Conservation (phyloP, 805 yeast species). For the Komagataella pastoris region DNA sequence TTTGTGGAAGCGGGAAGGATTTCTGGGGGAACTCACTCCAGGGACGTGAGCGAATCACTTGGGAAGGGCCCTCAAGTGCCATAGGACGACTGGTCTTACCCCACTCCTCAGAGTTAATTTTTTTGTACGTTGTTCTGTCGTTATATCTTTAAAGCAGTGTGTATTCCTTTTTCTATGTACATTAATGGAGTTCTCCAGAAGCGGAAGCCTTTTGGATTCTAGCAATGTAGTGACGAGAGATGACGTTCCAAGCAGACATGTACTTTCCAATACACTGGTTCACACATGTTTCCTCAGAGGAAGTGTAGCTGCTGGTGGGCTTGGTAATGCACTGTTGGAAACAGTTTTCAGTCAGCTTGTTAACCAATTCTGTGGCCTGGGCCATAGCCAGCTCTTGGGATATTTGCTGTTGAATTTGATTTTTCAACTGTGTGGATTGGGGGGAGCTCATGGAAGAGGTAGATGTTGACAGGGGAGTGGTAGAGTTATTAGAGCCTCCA, state of each 20-base stretch:
- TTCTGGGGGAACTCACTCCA: neutral
- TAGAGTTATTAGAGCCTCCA: neutral
- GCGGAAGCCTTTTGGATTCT: slow-evolving; percentile 48
- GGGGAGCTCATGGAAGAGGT: slow-evolving; percentile 1
- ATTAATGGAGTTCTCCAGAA: neutral
- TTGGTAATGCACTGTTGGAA: slow-evolving; percentile 61
- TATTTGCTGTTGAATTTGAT: slow-evolving; percentile 55
- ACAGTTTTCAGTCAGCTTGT: slow-evolving; percentile 77
- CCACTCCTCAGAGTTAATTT: neutral
- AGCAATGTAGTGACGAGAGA: slow-evolving; percentile 63
- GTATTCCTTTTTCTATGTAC: neutral
- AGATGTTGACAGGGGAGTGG: slow-evolving; percentile 1
- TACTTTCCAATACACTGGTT: slow-evolving; percentile 74
- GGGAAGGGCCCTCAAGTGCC: neutral
- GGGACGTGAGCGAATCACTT: neutral
- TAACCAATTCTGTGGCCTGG: slow-evolving; percentile 78
- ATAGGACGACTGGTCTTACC: neutral
- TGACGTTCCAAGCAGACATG: slow-evolving; percentile 82
- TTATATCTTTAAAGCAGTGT: neutral
- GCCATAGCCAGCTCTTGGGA: slow-evolving; percentile 82
- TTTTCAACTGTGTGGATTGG: slow-evolving; percentile 34
- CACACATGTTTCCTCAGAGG: slow-evolving; percentile 53
- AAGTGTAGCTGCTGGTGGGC: slow-evolving; percentile 38
- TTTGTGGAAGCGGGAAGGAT: neutral
- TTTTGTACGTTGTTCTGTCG: neutral